Conservation (phyloP, 1,139 yeast genomes). For the Candida sp. region DNA sequence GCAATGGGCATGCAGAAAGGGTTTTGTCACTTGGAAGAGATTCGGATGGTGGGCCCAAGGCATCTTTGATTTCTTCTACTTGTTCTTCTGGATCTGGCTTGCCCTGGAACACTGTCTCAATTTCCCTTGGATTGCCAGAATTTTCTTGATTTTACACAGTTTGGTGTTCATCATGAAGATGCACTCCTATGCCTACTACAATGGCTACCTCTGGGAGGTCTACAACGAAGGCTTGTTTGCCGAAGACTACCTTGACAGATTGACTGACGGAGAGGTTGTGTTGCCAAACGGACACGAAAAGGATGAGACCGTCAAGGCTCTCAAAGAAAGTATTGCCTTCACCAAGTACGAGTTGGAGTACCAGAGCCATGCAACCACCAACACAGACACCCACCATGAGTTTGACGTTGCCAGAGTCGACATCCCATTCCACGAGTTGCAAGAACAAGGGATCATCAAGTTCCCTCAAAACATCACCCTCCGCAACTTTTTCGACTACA, state of each 20-base stretch:
- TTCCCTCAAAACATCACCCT: slow-evolving; percentile 80
- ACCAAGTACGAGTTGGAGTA: slow-evolving; percentile 66
- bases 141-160: slow-evolving; percentile 81
- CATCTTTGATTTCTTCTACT: slow-evolving; percentile 54
- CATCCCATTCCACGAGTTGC: slow-evolving; percentile 22
- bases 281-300: slow-evolving; percentile 26
- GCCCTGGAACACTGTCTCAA: slow-evolving; percentile 49
- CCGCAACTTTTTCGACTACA: slow-evolving; percentile 68
- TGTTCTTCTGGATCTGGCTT: slow-evolving; percentile 53
- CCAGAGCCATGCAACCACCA: slow-evolving; percentile 37
- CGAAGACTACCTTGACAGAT: slow-evolving; percentile 28
- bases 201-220: slow-evolving; percentile 84
- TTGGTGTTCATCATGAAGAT: slow-evolving; percentile 89
- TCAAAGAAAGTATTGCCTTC: slow-evolving; percentile 57
- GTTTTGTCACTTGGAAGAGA: slow-evolving; percentile 56
- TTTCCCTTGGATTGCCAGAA: slow-evolving; percentile 89
- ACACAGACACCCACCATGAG: slow-evolving; percentile 12
- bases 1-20: slow-evolving; percentile 52
- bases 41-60: slow-evolving; percentile 67
- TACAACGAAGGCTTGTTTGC: slow-evolving; percentile 60
- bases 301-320: slow-evolving; percentile 27
- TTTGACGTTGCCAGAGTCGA: slow-evolving; percentile 15
- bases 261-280: slow-evolving; percentile 16
- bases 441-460: slow-evolving; percentile 25
- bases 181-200: slow-evolving; percentile 89